These are phyloP conservation scores for Aquilaria sinensis DNA, from an alignment of 345 rosid species.

Conservation along the genomic window DNA sequence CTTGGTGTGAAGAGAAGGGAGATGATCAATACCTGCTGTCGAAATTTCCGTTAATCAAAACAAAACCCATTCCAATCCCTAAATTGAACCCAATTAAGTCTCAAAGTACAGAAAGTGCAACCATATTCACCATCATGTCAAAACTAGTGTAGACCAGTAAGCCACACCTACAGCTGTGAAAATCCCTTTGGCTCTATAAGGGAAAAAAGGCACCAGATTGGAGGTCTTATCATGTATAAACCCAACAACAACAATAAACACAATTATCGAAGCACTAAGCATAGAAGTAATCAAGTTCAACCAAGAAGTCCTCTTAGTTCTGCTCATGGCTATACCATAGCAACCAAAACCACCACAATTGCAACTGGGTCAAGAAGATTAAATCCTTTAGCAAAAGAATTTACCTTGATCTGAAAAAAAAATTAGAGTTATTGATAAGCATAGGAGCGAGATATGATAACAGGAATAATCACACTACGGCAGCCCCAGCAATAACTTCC, in stretches of 20 bases:
- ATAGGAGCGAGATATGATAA: conserved; percentile 74
- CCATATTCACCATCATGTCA: conserved; percentile 87
- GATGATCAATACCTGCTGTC: too few relatives aligned
- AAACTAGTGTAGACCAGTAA: conserved; percentile 92
- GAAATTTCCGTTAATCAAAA: too few relatives aligned
- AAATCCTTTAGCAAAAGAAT: conserved; percentile 56
- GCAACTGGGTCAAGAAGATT: conserved; percentile 72
- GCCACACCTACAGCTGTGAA: conserved; percentile 67
- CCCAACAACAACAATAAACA: conserved; percentile 52
- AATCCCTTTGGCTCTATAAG: conserved; percentile 53
- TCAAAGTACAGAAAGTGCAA: conserved; percentile 17
- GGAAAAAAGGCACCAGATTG: conserved; percentile 63
- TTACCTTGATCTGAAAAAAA: conserved; percentile 33
- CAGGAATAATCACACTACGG: conserved; percentile 75
- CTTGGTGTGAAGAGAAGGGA: too few relatives aligned
- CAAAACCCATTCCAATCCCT: too few relatives aligned
- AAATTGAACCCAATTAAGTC: too few relatives aligned
- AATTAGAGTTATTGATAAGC: conserved; percentile 47
- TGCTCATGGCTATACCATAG: conserved; percentile 62
- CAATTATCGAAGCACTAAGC: conserved; percentile 35
- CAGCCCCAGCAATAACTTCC: conserved; percentile 76
- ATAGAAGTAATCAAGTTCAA: conserved; percentile 61
- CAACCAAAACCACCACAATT: conserved; percentile 44
- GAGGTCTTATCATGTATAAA: conserved; percentile 47
- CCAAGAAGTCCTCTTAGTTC: conserved; percentile 60